Evolutionary conservation across 106 monocot genomes (phyloP), one percentile per base, ranked within the genome.

Genomic region (Amphibolis antarctica): DNA sequence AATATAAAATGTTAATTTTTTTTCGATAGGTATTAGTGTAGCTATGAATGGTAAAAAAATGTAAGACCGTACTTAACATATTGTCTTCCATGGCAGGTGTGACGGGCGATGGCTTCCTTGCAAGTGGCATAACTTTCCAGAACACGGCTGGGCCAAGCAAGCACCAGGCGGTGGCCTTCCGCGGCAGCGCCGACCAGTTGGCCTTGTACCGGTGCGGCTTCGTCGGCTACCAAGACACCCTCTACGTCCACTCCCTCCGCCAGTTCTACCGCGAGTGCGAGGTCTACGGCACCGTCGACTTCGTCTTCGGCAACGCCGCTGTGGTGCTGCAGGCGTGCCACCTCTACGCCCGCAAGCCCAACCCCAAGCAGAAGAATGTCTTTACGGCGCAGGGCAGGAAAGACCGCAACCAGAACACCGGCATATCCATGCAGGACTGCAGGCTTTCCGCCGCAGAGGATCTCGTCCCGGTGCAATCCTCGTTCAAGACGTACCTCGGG

Each of bases 321-420:
- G 92, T 83, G 2, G 81, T 86, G 22, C 64, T 92, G 52, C 92
- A 92, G 64, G 81, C 71, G 62, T 92, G 86, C 67, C 73, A 71
- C 42, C 21, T 92, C 71, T 18, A 73, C 19, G 73, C 83, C 27
- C 80, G 86, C 57, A 71, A 44, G 29, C 81, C 91, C 10, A 60
- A 81, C 25, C 63, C 83, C 10, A 59, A 77, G 13, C 91, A 92
- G 72, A 71, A 77, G 72, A 92, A 92, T 75, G 44, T 81, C 19
- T 50, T 92, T 63, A 86, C 91, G 15, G 91, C 91, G 26, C 91
- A 92, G 31, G 91, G 91, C 46, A 75, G 91, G 10, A 67, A 69
- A 17, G 83, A 86, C 62, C 76, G 76, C 10, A 77, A 83, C 63
- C 86, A 86, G 74, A 91, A 79, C 79, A 83, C 86, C 9, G 86